Evolutionary conservation across 768 basidiomycete species (phyloP).

Genomic region (Multifurca ochricompacta): DNA sequence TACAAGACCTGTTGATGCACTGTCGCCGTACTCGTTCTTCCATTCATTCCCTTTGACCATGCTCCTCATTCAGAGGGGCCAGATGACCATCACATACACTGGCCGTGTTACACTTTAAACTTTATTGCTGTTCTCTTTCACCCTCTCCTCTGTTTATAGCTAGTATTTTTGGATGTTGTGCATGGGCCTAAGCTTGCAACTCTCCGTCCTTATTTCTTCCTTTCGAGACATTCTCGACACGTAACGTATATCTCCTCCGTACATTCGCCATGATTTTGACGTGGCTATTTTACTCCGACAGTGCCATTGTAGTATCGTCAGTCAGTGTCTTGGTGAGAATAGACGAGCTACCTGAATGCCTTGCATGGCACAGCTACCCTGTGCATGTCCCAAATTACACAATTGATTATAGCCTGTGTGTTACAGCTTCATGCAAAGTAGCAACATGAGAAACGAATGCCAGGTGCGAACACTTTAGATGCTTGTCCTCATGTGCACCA

Average conservation of each 20-base stretch:
- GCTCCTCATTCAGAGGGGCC: background rate
- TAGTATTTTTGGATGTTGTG: slow-evolving; percentile 3
- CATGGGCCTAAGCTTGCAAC: background rate
- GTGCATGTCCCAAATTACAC: background rate
- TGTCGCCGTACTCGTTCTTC: background rate
- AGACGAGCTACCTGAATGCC: background rate
- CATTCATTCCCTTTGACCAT: background rate
- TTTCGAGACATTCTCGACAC: background rate
- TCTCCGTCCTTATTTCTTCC: slow-evolving; percentile 11
- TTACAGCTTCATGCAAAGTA: background rate
- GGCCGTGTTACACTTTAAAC: background rate
- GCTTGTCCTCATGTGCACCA: background rate
- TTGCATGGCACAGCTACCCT: background rate
- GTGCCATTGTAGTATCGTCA: slow-evolving; percentile 7
- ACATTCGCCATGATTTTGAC: slow-evolving; percentile 1
- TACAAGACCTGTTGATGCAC: background rate
- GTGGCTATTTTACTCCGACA: background rate
- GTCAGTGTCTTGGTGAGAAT: background rate
- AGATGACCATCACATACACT: background rate
- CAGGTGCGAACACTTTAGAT: slow-evolving; percentile 1
- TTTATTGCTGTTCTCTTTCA: background rate
- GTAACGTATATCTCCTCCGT: background rate
- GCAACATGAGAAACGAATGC: background rate
- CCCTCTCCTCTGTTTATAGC: slow-evolving; percentile 1
- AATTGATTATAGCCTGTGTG: background rate